Conservation (phyloP, 176 grass and related monocot species). For the Zea mays region DNA sequence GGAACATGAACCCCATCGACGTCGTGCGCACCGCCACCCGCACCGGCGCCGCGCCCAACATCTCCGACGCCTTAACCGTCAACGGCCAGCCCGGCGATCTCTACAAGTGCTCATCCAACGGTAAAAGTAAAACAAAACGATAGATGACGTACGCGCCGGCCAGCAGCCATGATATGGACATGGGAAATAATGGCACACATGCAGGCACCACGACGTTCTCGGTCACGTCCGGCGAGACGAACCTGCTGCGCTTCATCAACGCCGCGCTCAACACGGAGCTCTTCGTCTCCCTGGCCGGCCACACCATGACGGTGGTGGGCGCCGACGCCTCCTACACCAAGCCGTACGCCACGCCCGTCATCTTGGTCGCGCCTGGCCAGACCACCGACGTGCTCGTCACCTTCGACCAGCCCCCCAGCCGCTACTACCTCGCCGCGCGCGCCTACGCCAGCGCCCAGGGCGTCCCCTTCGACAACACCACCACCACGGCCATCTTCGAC, state of each 20-base stretch:
- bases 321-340: conserved; percentile 95
- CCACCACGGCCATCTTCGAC: conserved; percentile 79
- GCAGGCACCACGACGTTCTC: conserved; percentile 56
- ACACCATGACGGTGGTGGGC: conserved; percentile 83
- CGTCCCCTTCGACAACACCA: conserved; percentile 94
- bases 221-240: conserved; percentile 80
- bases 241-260: conserved; percentile 86
- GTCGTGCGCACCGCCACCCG: conserved; percentile 68
- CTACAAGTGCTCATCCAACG: conserved; percentile 73
- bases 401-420: conserved; percentile 49
- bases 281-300: conserved; percentile 71
- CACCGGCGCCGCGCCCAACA: conserved; percentile 70
- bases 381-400: conserved; percentile 91
- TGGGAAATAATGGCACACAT: too few relatives aligned
- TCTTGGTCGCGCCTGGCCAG: conserved; percentile 81
- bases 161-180: too few relatives aligned
- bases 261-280: conserved; percentile 85
- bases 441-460: conserved; percentile 82
- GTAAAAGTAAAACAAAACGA: conserved; percentile 3
- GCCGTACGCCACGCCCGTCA: conserved; percentile 54
- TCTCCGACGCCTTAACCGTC: conserved; percentile 87
- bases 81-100: conserved; percentile 94
- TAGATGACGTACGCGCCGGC: too few relatives aligned
- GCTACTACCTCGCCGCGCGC: conserved; percentile 78
- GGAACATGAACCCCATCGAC: conserved; percentile 85